Conservation (phyloP, 78 protist species). For the Isochrysis galbana region DNA sequence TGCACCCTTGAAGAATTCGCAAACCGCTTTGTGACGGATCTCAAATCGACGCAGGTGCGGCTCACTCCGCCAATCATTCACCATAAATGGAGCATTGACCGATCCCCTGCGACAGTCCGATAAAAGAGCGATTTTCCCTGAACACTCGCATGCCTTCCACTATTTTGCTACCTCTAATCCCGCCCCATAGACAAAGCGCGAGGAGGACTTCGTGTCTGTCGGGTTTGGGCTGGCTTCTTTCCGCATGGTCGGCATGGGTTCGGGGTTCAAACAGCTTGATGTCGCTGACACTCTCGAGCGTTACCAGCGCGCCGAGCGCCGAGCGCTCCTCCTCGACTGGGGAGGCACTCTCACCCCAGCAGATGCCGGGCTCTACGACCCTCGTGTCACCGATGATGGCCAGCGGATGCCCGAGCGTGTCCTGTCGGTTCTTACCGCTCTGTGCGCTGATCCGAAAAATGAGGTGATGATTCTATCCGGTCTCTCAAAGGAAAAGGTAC, state of each 20-base stretch:
- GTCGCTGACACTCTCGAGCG: background rate
- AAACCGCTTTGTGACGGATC: background rate
- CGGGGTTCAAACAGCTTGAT: background rate
- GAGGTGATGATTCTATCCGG: background rate
- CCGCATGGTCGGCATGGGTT: background rate
- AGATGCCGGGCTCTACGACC: background rate
- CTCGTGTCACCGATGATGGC: background rate
- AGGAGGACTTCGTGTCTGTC: background rate
- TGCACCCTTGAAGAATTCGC: background rate
- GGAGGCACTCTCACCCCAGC: background rate
- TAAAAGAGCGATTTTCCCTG: no score
- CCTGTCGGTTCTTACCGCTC: background rate
- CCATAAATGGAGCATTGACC: no score
- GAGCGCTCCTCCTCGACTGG: background rate
- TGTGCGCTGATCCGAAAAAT: background rate
- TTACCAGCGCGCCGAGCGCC: background rate
- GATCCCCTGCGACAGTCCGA: no score
- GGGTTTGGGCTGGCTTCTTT: background rate
- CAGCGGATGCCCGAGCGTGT: background rate
- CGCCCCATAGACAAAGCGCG: background rate
- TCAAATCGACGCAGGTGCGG: background rate
- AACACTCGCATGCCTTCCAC: no score
- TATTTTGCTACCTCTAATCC: no score
- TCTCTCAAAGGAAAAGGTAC: background rate
- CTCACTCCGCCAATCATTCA: no score